Evolutionary conservation across 345 rosid genomes (phyloP).

Genomic region (Eucalyptus tenuipes): DNA sequence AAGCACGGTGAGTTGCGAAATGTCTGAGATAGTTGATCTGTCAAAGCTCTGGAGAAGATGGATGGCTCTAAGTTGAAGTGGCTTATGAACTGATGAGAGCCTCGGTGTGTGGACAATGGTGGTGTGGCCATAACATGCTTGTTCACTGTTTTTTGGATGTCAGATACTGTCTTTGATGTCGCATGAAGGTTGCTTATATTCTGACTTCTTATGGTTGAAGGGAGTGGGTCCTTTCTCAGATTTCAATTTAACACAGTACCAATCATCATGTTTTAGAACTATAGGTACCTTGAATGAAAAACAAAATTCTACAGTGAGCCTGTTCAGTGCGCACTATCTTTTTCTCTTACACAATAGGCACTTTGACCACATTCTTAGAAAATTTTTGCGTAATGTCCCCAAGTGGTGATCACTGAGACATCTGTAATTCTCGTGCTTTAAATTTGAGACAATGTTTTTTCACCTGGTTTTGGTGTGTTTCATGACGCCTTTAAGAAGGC

Average conservation of each 20-base stretch:
- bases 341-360: not conserved
- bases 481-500: not conserved
- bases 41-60: not conserved
- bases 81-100: not conserved
- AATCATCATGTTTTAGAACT: not conserved
- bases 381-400: not conserved
- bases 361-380: not conserved
- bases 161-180: not conserved
- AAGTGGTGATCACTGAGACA: not conserved
- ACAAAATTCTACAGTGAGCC: not conserved
- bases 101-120: not conserved
- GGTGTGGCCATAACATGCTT: not conserved
- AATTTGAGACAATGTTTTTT: not conserved
- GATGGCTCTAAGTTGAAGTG: not conserved
- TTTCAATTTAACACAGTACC: not conserved
- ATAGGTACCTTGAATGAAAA: not conserved
- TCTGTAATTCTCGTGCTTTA: not conserved
- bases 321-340: not conserved
- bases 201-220: not conserved
- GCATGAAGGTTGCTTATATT: not conserved
- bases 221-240: not conserved
- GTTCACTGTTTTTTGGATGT: not conserved
- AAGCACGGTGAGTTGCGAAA: not conserved
- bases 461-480: not conserved
- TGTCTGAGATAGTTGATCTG: not conserved